Base-by-base conservation (phyloP, 106 monocot species). In the Iris macrosiphon region DNA sequence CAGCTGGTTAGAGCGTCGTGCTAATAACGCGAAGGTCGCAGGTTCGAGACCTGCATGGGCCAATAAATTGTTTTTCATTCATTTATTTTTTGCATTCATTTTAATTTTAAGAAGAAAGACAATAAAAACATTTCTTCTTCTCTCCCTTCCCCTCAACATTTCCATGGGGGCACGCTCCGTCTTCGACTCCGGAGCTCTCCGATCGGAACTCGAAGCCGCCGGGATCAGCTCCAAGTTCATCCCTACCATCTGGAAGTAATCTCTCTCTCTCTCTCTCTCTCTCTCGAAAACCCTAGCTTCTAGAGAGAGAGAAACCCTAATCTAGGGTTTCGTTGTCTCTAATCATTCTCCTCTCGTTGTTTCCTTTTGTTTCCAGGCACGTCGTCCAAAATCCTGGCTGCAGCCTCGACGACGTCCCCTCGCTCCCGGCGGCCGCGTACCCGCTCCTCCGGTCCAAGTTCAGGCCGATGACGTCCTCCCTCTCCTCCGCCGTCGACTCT, bases 1-100 rank as follows among this genome's bases (percentile, higher is more conserved):
- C 92, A 92, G 92, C 73, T 92, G 92, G 85, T 92, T 92, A 92
- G 91, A 85, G 91, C 85, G 85, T 92, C 85, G 76, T 86, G 85
- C 86, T 92, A 92, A 92, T 92, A 92, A 92, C 78, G 86, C 86
- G 73, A 86, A 92, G 79, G 86, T 82, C 79, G 70, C 76, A 83
- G 82, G 86, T 86, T 92, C 75, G 79, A 82, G 85, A 92, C 85
- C 91, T 92, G 85, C 78, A 85, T 92, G 70, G 91, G 78, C 85
- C 92, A 86, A 8, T 33, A 33, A 33, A 8, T 33, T 4, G 3
- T 4, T 33, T 33, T 33, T 3, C 33, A 33, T 4, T 33, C 3
- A 33, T 33, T 33, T 33, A 4, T 33, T 8, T 33, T 8, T 33
- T 8, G 8, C 3, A 33, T 4, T 4, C 33, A 8, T 33, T 4